These are phyloP conservation scores for Nitzschia inconspicua DNA, from an alignment of 108 stramenopile genomes.

Conservation along the genomic window DNA sequence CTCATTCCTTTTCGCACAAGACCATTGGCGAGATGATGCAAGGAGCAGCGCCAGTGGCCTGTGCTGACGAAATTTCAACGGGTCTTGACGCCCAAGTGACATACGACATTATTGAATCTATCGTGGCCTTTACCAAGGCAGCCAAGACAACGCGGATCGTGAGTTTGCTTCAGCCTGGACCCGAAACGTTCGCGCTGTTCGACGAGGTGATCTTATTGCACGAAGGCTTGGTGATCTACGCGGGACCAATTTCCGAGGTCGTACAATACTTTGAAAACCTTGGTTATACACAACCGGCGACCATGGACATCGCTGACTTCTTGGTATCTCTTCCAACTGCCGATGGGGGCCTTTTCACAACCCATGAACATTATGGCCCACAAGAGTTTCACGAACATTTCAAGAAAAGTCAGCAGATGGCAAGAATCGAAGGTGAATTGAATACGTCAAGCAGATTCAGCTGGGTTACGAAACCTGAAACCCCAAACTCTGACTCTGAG, in stretches of 20 bases:
- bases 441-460: no score
- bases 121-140: constrained; percentile 23
- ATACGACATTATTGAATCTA: constrained; percentile 41
- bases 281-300: constrained; percentile 52
- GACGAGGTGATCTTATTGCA: constrained; percentile 76
- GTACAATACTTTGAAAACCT: constrained; percentile 59
- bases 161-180: constrained; percentile 82
- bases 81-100: constrained; percentile 77
- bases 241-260: constrained; percentile 72
- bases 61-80: constrained; percentile 82
- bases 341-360: constrained; percentile 37
- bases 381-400: no score
- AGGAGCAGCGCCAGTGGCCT: constrained; percentile 53
- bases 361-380: no score
- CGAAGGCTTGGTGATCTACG: constrained; percentile 74
- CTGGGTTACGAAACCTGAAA: no score
- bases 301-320: constrained; percentile 82
- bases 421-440: no score
- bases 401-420: no score
- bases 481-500: no score
- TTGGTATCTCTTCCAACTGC: constrained; percentile 51
- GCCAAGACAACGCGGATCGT: constrained; percentile 65
- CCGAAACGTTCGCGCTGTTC: constrained; percentile 86
- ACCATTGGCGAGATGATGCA: constrained; percentile 83
- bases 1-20: no score